Evolutionary conservation across 768 basidiomycete genomes (phyloP).

Genomic region (Panaeolus cyanescens): DNA sequence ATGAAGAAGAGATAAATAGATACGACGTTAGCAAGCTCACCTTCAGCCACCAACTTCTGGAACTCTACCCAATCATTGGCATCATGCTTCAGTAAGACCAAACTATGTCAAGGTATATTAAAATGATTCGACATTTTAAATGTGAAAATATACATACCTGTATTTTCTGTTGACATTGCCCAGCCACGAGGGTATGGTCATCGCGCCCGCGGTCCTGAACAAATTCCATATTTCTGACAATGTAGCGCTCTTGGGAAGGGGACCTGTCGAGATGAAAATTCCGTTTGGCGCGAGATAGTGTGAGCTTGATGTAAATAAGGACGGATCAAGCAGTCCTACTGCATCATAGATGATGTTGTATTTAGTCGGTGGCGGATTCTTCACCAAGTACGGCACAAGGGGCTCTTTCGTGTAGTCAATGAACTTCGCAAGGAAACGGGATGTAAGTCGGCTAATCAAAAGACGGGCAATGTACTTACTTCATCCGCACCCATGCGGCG

Average conservation of each 20-base stretch:
- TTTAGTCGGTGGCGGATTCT: slow-evolving; percentile 47
- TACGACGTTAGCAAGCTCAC: slow-evolving; percentile 23
- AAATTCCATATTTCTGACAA: slow-evolving; percentile 32
- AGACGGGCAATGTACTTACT: slow-evolving; percentile 30
- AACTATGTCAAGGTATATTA: slow-evolving; percentile 20
- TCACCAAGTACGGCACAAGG: slow-evolving; percentile 44
- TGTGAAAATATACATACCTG: slow-evolving; percentile 35
- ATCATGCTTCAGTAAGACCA: slow-evolving; percentile 32
- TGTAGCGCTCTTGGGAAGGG: slow-evolving; percentile 34
- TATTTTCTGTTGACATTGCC: slow-evolving; percentile 53
- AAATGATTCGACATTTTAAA: too few species aligned
- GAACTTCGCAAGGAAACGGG: slow-evolving; percentile 33
- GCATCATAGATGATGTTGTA: slow-evolving; percentile 66
- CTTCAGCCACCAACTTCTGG: slow-evolving; percentile 41
- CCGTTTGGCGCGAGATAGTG: slow-evolving; percentile 58
- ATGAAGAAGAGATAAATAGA: not conserved
- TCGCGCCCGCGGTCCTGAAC: slow-evolving; percentile 33
- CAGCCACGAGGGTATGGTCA: slow-evolving; percentile 46
- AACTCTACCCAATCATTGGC: slow-evolving; percentile 36
- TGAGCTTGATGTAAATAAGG: slow-evolving; percentile 51
- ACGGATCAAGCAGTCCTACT: slow-evolving; percentile 47
- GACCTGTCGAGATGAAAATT: slow-evolving; percentile 54
- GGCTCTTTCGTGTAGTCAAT: slow-evolving; percentile 63
- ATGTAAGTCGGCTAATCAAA: not conserved
- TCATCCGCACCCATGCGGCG: slow-evolving; percentile 65